A percentile compares a stretch with the other conserved stretches of the same genome.
Conservation (phyloP, 495 filamentous ascomycete genomes). For the Pseudomonodictys pantanalensis region DNA sequence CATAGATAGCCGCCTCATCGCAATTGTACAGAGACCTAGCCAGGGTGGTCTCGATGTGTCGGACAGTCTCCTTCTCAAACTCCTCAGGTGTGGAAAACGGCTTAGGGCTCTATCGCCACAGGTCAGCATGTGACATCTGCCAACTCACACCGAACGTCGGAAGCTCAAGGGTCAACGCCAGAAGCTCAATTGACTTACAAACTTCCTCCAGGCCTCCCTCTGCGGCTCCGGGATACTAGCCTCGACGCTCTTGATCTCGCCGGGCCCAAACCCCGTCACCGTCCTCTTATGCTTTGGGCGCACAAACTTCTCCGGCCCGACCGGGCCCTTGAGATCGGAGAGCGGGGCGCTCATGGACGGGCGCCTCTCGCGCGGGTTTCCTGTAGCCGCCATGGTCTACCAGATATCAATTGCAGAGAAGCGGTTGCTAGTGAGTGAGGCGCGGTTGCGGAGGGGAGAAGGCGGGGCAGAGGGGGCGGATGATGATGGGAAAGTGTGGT, state of each 20-base stretch:
- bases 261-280: constrained; percentile 82
- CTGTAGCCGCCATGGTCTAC: constrained; percentile 23
- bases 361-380: constrained; percentile 57
- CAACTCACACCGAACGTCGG: not conserved
- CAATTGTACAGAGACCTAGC: constrained; percentile 97
- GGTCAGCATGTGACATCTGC: too few relatives aligned
- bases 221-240: constrained; percentile 84
- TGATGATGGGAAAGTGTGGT: not conserved
- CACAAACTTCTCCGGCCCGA: constrained; percentile 60
- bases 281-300: constrained; percentile 95
- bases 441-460: constrained; percentile 8
- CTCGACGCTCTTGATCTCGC: constrained; percentile 91
- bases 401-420: constrained; percentile 21
- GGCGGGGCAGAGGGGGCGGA: constrained; percentile 23
- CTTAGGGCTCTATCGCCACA: constrained; percentile 50
- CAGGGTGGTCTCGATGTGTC: constrained; percentile 93
- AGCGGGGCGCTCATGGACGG: constrained; percentile 80
- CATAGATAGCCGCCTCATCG: constrained; percentile 90
- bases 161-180: not conserved
- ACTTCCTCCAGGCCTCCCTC: constrained; percentile 84
- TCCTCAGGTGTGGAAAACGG: constrained; percentile 74
- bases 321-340: constrained; percentile 73
- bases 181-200: constrained; percentile 49
- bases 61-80: constrained; percentile 78
- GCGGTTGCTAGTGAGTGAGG: constrained; percentile 13